Base-by-base conservation (phyloP, 805 yeast genomes). In the Wilhelminamyces savonicus region DNA sequence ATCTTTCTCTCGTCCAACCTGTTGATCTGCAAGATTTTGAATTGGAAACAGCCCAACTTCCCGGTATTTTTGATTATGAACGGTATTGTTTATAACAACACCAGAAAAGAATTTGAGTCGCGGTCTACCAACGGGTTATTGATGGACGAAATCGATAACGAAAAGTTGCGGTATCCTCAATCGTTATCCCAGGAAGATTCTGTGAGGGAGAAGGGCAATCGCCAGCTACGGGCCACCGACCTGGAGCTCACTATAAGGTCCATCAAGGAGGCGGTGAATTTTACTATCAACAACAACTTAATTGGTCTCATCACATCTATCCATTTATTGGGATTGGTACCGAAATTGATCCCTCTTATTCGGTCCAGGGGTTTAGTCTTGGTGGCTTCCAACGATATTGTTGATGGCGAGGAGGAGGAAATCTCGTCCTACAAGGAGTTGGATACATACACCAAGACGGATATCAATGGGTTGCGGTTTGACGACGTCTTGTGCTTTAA, bases 1-100 rank as follows among this genome's bases (percentile, higher is more conserved):
- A 78, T 90, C 7, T 84, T 92, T 55, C 76, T 94, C 9, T 85
- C 96, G 1, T 74, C 82, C 32, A 86, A 87, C 54, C 82, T 95
- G 20, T 74, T 78, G 26, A 85, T 87, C n/a, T 92, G 97, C 57
- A 85, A 95, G 8, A 82, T 86, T 26, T 60, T 92, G 44, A 92
- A 92, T 57, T 92, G 98, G 98, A 92, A 92, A 56, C 98, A 92
- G 58, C 97, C 98, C 10, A 90, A 90, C 53, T 92, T 82, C 58
- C 97, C 98, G 0, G 97, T 92, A 1, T 78, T 92, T 41, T 82
- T 84, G 58, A 75, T 79, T 32, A 74, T 88, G 71, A 78, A 76
- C 43, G 84, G 86, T n/a, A 61, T 78, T 8, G 59, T 67, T 25
- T 53, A 48, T 50, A 44, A 52, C 48, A 21, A 38, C 28, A 29